Percentiles rank a stretch among this genome's conserved stretches.
These are phyloP conservation scores for Stereum hirsutum DNA, from an alignment of 1,284 basidiomycete species.

Conservation along the genomic window DNA sequence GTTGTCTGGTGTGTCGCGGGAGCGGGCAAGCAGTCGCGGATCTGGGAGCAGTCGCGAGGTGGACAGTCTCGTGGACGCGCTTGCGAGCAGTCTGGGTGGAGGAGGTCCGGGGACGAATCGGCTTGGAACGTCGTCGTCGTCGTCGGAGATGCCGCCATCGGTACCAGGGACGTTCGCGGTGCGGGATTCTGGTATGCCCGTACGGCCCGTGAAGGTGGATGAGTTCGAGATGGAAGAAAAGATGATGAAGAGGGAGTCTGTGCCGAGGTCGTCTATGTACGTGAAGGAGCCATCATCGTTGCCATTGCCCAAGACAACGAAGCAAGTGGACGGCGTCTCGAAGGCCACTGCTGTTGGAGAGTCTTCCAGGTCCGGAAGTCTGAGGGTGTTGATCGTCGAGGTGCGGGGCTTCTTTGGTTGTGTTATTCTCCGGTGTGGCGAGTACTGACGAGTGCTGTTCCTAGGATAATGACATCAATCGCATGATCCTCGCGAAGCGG, in stretches of 20 bases:
- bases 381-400: conserved; percentile 69
- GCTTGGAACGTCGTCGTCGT: not conserved
- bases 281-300: no score
- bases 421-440: not conserved
- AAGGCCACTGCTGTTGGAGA: not conserved
- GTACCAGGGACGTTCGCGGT: conserved; percentile 23
- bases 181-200: conserved; percentile 24
- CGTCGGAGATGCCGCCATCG: conserved; percentile 4
- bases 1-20: conserved; percentile 11
- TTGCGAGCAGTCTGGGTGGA: conserved; percentile 32
- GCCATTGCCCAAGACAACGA: not conserved
- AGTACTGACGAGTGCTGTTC: not conserved
- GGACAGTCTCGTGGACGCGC: conserved; percentile 59
- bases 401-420: conserved; percentile 22
- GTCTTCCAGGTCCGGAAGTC: no score
- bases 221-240: conserved; percentile 23
- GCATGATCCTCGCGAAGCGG: conserved; percentile 64
- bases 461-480: conserved; percentile 74
- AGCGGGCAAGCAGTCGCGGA: conserved; percentile 11
- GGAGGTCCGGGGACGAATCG: conserved; percentile 4
- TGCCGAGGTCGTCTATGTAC: not conserved
- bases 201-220: conserved; percentile 34
- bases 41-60: conserved; percentile 32
- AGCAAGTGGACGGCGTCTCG: not conserved
- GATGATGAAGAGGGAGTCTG: conserved; percentile 3